Base-by-base conservation (phyloP, 129 eudicot species). In the Chrysanthemum seticuspe region DNA sequence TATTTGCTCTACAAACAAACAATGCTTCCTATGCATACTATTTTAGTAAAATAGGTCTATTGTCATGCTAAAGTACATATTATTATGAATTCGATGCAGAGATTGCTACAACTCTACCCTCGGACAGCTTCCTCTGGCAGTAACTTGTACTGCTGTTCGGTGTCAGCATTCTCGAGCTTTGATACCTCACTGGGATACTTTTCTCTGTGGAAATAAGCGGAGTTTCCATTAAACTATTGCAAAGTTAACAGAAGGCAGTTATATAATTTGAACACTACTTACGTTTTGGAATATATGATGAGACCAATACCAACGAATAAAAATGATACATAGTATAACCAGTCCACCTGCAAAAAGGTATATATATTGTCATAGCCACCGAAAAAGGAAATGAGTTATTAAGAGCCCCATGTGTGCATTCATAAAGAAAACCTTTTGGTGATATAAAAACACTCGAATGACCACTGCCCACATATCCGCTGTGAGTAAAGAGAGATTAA, bases 381-480 rank as follows among this genome's bases (percentile, higher is more conserved):
- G 10, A 1, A 60, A 18, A 14, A 45, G 0, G 40, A 59, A 59
- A 59, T 6, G n/a, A 11, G 36, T 23, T 59, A 59, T 59, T 59
- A 29, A 23, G 67, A 62, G 47, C 13, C 10, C 5, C 44, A 27
- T 8, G 1, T 27, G 67, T 0, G 67, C 16, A 27, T 62, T 62
- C 11, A 29, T 8, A 62, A 61, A 27, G 1, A 62, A 25, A 71
- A 91, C 98, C 96, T 87, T 70, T 66, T 94, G 96, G 68, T 67
- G 88, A 81, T 94, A 90, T 87, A 90, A 19, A 74, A 87, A 83
- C 61, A 88, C 79, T 48, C 93, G 91, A 72, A 90, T 73, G 75
- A 83, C 81, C 55, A 94, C 98, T 18, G 93, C 93, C 98, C 98
- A 94, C 98, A 90, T 87, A 79, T 94, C 98, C 29, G 98, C 86